Base-by-base conservation (phyloP, 192 early-diverging fungal species). In the Entomortierella chlamydospora region DNA sequence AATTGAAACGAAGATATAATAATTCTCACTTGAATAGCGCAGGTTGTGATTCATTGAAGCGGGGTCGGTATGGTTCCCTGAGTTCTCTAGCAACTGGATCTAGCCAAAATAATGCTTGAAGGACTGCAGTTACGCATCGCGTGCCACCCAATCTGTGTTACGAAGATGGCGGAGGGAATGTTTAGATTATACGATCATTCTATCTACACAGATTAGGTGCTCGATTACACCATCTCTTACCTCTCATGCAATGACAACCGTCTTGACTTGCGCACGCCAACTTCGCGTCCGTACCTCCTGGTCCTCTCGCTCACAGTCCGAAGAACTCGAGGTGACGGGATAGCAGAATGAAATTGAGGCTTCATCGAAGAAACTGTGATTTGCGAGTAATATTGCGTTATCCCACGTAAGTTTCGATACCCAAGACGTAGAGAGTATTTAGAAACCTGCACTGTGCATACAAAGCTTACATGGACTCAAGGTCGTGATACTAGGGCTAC, bases 261-360 rank as follows among this genome's bases (percentile, higher is more conserved):
- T 25, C 56, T 66, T 25, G 52, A 56, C 13, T 53, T 73, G 50
- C 57, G 45, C 30, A 37, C 4, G 37, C 28, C 30, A 43, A 2
- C 58, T 10, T 73, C 72, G 22, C 61, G 50, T 20, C 72, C 72
- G 61, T 73, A 66, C 66, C 72, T 60, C 50, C 56, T 65, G 12
- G 31, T 61, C 23, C 34, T 54, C 18, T 61, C 63, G 10, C 25
- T 59, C 34, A 59, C 59, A 13, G 72, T 30, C 25, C 57, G 56
- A 25, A 66, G 28, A 6, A 59, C 63, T n/a, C 63, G 57, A n/a
- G 57, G 49, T 6, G 63, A 64, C 28, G 70, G 70, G 20, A 63
- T 55, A 20, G 37, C 49, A 9, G 61, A 55, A 25, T 71, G 69
- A 25, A 71, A 71, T 39, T 62, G 69, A 0, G 69, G 69, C 30